Evolutionary conservation across 768 basidiomycete species (phyloP).

Genomic region (Xerocomellus amylosporus): DNA sequence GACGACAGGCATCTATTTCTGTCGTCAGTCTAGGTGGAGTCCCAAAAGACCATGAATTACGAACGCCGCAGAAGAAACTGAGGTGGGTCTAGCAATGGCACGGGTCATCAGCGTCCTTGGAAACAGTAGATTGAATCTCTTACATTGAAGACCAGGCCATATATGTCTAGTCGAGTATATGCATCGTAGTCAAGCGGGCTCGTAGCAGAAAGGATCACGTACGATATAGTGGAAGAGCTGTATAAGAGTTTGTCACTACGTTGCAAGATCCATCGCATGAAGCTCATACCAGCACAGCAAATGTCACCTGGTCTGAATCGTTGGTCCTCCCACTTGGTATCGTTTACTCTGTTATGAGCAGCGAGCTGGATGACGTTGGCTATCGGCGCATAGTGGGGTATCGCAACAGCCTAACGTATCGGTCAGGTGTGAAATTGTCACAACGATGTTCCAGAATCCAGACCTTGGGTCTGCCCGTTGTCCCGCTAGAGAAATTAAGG

Average conservation of each 20-base stretch:
- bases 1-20: constrained; percentile 48
- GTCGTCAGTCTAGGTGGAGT: constrained; percentile 4
- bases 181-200: neutral
- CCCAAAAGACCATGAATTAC: constrained; percentile 17
- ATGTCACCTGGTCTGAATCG: constrained; percentile 61
- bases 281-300: constrained; percentile 50
- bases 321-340: constrained; percentile 43
- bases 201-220: constrained; percentile 20
- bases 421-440: neutral
- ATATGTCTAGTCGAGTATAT: constrained; percentile 51
- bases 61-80: constrained; percentile 52
- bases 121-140: constrained; percentile 8
- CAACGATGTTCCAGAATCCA: neutral
- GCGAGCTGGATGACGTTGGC: constrained; percentile 63
- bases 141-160: constrained; percentile 61
- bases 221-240: constrained; percentile 65
- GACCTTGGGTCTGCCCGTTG: constrained; percentile 74
- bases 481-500: constrained; percentile 71
- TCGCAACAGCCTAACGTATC: constrained; percentile 49
- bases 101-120: constrained; percentile 1
- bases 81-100: constrained; percentile 52
- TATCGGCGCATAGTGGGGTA: constrained; percentile 57
- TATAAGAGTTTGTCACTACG: neutral
- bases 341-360: constrained; percentile 48
- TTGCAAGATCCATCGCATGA: neutral